A percentile compares a stretch with the other conserved stretches of the same genome.
Evolutionary conservation across 108 stramenopile species (phyloP).

Genomic region (Skeletonema potamos): DNA sequence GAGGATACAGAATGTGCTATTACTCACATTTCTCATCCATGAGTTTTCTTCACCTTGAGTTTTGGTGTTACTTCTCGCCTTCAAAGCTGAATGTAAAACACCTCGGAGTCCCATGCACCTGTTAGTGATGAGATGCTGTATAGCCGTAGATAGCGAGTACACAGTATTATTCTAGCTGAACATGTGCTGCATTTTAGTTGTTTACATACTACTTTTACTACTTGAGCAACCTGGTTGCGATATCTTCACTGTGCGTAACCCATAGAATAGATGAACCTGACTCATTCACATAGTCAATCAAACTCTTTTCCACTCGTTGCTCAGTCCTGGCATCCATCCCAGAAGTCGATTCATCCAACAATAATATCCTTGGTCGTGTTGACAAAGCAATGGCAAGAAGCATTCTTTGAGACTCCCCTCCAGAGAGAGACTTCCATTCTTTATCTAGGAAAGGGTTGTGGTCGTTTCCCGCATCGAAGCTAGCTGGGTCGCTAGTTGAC

Average conservation of each 20-base stretch:
- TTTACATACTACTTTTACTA: too few relatives aligned
- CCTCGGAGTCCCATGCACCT: too few relatives aligned
- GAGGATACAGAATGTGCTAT: too few relatives aligned
- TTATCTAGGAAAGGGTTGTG: constrained; percentile 38
- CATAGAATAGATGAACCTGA: constrained; percentile 30
- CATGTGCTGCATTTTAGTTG: too few relatives aligned
- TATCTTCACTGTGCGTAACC: constrained; percentile 53
- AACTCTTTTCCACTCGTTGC: constrained; percentile 34
- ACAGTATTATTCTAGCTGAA: too few relatives aligned
- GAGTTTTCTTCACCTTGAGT: too few relatives aligned
- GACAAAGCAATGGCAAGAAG: constrained; percentile 77
- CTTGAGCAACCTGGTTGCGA: constrained; percentile 36
- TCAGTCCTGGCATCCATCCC: constrained; percentile 32
- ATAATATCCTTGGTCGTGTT: constrained; percentile 33
- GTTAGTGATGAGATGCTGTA: too few relatives aligned
- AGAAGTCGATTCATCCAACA: constrained; percentile 36
- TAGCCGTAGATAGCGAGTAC: too few relatives aligned
- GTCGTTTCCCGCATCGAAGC: background rate
- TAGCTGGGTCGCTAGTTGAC: background rate
- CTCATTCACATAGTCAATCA: constrained; percentile 33
- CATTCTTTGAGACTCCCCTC: constrained; percentile 86
- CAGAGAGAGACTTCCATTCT: constrained; percentile 75
- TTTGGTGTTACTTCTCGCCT: too few relatives aligned
- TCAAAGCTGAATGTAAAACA: too few relatives aligned
- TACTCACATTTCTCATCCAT: too few relatives aligned